A percentile compares a stretch with the other conserved stretches of the same genome.
These are phyloP conservation scores for Clonostachys solani DNA, from an alignment of 2,329 filamentous ascomycete genomes.

Conservation along the genomic window DNA sequence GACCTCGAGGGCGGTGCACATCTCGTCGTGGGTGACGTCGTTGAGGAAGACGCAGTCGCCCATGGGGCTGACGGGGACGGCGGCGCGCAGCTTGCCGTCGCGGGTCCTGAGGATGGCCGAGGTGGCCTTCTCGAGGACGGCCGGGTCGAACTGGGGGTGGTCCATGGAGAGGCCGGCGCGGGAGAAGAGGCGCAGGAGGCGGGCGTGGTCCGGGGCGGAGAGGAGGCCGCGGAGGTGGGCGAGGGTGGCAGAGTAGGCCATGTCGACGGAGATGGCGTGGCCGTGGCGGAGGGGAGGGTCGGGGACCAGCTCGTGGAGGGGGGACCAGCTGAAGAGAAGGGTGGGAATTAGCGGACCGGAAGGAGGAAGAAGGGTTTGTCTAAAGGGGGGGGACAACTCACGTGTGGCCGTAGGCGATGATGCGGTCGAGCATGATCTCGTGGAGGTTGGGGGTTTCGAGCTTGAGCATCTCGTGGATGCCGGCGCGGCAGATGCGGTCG, in stretches of 20 bases:
- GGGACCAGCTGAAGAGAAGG: conserved; percentile 53
- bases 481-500: conserved; percentile 64
- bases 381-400: conserved; percentile 27
- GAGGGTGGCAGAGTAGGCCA: conserved; percentile 70
- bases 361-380: not conserved
- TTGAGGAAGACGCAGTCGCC: conserved; percentile 67
- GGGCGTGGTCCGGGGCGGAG: conserved; percentile 52
- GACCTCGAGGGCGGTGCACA: conserved; percentile 52
- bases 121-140: conserved; percentile 61
- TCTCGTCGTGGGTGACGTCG: conserved; percentile 57
- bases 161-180: conserved; percentile 69
- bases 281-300: conserved; percentile 66
- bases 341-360: not conserved
- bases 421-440: conserved; percentile 67
- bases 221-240: conserved; percentile 60
- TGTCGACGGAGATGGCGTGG: conserved; percentile 71
- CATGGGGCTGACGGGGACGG: conserved; percentile 60
- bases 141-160: conserved; percentile 62
- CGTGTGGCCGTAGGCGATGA: conserved; percentile 73
- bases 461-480: conserved; percentile 70
- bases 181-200: conserved; percentile 64
- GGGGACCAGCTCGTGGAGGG: conserved; percentile 66
- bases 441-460: conserved; percentile 70
- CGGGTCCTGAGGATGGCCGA: conserved; percentile 67
- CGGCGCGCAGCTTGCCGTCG: conserved; percentile 63